Conservation (phyloP, 2,329 filamentous ascomycete genomes). For the Phialocephala subalpina region DNA sequence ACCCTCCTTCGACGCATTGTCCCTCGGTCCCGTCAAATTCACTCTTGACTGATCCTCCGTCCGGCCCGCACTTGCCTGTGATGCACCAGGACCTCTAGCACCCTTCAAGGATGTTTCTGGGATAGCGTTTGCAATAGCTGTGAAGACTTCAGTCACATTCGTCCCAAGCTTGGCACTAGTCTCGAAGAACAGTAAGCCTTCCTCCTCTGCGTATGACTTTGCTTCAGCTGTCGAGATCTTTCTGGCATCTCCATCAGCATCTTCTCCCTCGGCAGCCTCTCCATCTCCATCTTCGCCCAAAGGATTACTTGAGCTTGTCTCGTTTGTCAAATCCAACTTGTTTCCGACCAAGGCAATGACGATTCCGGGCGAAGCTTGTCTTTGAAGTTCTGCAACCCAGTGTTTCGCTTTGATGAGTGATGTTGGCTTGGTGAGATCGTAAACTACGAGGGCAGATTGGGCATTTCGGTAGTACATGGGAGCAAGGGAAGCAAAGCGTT, state of each 20-base stretch:
- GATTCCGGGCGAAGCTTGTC: conserved; percentile 94
- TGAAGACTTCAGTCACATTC: conserved; percentile 96
- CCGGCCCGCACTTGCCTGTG: conserved; percentile 61
- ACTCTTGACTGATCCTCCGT: conserved; percentile 77
- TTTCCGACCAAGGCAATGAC: conserved; percentile 98
- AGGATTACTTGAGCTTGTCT: conserved; percentile 57
- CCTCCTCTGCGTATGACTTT: conserved; percentile 92
- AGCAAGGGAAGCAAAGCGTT: conserved; percentile 94
- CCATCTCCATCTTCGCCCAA: conserved; percentile 56
- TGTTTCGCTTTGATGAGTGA: conserved; percentile 97
- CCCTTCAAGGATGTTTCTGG: conserved; percentile 96
- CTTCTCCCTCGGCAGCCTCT: conserved; percentile 59
- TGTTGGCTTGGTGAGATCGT: conserved; percentile 96
- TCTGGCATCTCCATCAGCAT: conserved; percentile 76
- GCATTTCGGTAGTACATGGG: conserved; percentile 99
- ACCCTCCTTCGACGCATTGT: conserved; percentile 83
- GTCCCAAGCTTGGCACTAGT: conserved; percentile 96
- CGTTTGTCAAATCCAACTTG: conserved; percentile 88
- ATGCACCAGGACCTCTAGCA: conserved; percentile 73
- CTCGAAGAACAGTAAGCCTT: conserved; percentile 94
- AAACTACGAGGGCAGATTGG: conserved; percentile 95
- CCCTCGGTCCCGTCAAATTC: conserved; percentile 78
- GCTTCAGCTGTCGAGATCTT: conserved; percentile 93
- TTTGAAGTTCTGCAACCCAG: conserved; percentile 97
- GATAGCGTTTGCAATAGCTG: conserved; percentile 96